These are phyloP conservation scores for Leccinum broughii DNA, from an alignment of 768 basidiomycete species.

Conservation along the genomic window DNA sequence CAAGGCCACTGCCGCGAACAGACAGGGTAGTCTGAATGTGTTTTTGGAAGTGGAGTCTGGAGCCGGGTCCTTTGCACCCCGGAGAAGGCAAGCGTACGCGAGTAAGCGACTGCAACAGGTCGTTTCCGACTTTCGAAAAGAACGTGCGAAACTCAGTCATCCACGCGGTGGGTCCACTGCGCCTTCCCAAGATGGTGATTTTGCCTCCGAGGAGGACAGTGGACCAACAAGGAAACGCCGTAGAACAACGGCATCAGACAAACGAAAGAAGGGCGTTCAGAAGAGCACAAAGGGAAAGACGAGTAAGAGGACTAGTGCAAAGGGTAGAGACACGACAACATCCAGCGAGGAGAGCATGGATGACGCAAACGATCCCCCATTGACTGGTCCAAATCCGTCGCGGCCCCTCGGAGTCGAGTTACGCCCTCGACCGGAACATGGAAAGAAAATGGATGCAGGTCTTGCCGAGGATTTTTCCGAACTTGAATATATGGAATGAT, in stretches of 20 bases:
- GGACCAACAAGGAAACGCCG: slow-evolving; percentile 36
- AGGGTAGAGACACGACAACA: slow-evolving; percentile 2
- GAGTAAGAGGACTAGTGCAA: background rate
- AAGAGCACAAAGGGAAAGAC: background rate
- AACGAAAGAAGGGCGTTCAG: slow-evolving; percentile 2
- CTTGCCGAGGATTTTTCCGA: slow-evolving; percentile 11
- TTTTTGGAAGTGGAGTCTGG: slow-evolving; percentile 75
- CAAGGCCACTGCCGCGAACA: slow-evolving; percentile 64
- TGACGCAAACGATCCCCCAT: slow-evolving; percentile 9
- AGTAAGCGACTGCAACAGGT: slow-evolving; percentile 88
- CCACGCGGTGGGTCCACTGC: slow-evolving; percentile 15
- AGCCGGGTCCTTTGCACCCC: slow-evolving; percentile 70
- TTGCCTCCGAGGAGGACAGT: slow-evolving; percentile 27
- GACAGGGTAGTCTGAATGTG: slow-evolving; percentile 71
- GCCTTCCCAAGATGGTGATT: slow-evolving; percentile 30
- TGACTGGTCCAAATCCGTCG: slow-evolving; percentile 11
- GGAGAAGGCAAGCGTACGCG: slow-evolving; percentile 77
- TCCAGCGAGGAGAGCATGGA: slow-evolving; percentile 19
- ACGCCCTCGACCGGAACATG: slow-evolving; percentile 45
- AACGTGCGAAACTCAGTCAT: slow-evolving; percentile 26
- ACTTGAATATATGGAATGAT: slow-evolving; percentile 6
- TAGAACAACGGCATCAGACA: slow-evolving; percentile 20
- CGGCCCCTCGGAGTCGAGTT: slow-evolving; percentile 34
- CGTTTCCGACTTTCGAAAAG: slow-evolving; percentile 74
- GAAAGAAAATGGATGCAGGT: slow-evolving; percentile 15